phyloP scores from a whole-genome alignment of 192 early-diverging fungal genomes.

The Coemansia furcata region DNA sequence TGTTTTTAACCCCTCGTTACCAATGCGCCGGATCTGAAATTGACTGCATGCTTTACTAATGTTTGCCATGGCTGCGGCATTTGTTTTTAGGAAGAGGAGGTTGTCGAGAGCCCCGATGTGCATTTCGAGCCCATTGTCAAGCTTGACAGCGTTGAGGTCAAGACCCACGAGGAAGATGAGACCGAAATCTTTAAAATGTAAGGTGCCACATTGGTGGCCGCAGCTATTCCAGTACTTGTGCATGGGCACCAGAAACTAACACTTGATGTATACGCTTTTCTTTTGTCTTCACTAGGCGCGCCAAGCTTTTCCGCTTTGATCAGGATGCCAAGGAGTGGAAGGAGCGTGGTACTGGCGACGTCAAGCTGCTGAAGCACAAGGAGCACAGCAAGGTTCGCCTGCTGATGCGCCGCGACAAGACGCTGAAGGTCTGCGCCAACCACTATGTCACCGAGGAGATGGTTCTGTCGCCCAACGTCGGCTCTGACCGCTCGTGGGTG shows the following conservation, averaged over 20 bases:
- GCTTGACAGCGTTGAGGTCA: conserved; percentile 87
- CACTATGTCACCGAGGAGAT: conserved; percentile 89
- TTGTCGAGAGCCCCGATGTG: conserved; percentile 77
- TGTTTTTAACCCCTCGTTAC: neutral
- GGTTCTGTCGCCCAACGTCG: conserved; percentile 90
- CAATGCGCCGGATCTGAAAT: neutral
- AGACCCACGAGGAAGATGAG: conserved; percentile 97
- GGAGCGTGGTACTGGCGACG: conserved; percentile 98
- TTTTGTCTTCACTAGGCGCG: conserved; percentile 60
- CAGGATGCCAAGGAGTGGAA: conserved; percentile 94
- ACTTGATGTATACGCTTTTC: neutral
- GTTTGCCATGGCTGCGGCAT: neutral
- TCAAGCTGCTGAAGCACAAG: conserved; percentile 95
- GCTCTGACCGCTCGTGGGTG: conserved; percentile 99
- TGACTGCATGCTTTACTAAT: conserved; percentile 4
- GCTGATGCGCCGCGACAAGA: conserved; percentile 99
- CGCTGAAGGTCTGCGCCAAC: conserved; percentile 98
- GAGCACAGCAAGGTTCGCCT: conserved; percentile 83
- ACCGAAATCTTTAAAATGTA: conserved; percentile 81
- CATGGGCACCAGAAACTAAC: neutral
- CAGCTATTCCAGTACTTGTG: too few species aligned
- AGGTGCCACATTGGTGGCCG: conserved; percentile 54
- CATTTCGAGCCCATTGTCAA: conserved; percentile 97
- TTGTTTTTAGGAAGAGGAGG: conserved; percentile 61
- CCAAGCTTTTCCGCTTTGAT: conserved; percentile 97